Conservation (phyloP, 179 eudicot genomes). For the Vitellaria paradoxa region DNA sequence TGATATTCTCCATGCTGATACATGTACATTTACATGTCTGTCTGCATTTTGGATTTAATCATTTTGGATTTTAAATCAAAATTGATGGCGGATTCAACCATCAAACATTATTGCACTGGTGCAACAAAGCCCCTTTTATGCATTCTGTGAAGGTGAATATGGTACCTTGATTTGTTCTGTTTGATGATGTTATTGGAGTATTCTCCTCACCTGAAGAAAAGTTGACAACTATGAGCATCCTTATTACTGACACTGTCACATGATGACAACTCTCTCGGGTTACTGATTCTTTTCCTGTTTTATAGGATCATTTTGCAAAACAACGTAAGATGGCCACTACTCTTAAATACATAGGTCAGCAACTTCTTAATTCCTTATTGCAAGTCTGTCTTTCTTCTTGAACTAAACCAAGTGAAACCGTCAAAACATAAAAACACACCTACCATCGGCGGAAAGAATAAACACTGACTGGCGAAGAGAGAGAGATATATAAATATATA, state of each 20-base stretch:
- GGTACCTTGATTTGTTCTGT: too few relatives aligned
- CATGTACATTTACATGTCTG: background rate
- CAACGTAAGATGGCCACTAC: slow-evolving; percentile 38
- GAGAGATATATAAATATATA: background rate
- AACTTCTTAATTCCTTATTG: background rate
- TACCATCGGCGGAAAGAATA: background rate
- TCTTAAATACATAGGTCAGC: slow-evolving; percentile 88
- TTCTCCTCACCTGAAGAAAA: too few relatives aligned
- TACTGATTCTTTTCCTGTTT: slow-evolving; percentile 13
- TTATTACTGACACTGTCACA: background rate
- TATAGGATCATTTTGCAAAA: slow-evolving; percentile 71
- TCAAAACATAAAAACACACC: background rate
- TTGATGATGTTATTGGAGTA: too few relatives aligned
- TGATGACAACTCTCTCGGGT: background rate
- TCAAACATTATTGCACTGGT: background rate
- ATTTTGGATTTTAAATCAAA: background rate
- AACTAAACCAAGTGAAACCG: background rate
- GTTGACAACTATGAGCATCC: background rate
- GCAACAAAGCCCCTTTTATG: background rate
- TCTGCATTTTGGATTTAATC: background rate
- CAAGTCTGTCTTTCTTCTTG: background rate
- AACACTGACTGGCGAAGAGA: too few relatives aligned
- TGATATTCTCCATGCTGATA: background rate
- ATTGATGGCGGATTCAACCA: background rate
- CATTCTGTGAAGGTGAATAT: background rate